Percentiles rank a stretch among this genome's conserved stretches.
phyloP scores from a whole-genome alignment of 2,329 filamentous ascomycete species.

The Waltergamsia citrina region DNA sequence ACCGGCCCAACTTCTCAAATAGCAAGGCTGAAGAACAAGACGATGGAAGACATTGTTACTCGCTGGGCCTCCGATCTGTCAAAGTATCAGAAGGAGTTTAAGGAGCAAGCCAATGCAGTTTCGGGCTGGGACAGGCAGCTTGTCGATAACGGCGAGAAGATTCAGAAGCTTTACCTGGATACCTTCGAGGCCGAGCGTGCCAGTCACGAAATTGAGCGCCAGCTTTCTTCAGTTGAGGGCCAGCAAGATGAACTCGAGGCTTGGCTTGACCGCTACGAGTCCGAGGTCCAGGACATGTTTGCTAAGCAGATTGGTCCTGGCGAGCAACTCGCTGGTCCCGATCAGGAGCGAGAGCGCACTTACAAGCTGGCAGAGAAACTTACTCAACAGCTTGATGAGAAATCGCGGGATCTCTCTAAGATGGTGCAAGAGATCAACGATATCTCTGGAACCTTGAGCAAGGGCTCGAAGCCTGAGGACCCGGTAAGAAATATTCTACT shows the following conservation, averaged over 20 bases:
- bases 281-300: conserved; percentile 84
- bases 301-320: conserved; percentile 65
- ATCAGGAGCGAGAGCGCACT: conserved; percentile 91
- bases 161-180: conserved; percentile 83
- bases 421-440: conserved; percentile 99
- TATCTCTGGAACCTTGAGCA: conserved; percentile 81
- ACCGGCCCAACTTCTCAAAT: conserved; percentile 74
- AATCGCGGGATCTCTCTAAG: conserved; percentile 83
- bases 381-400: conserved; percentile 82
- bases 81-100: conserved; percentile 96
- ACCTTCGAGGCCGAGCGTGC: conserved; percentile 92
- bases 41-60: conserved; percentile 97
- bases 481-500: conserved; percentile 59
- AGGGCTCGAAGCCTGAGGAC: conserved; percentile 80
- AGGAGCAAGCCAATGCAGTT: conserved; percentile 78
- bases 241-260: conserved; percentile 85
- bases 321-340: conserved; percentile 74
- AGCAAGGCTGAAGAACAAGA: conserved; percentile 92
- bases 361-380: conserved; percentile 94
- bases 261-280: conserved; percentile 86
- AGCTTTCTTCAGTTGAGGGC: conserved; percentile 79
- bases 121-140: conserved; percentile 86
- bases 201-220: conserved; percentile 86
- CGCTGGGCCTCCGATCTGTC: conserved; percentile 92
- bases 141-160: conserved; percentile 90